Evolutionary conservation across 495 filamentous ascomycete species (phyloP).

Genomic region (Penicillium taxi): DNA sequence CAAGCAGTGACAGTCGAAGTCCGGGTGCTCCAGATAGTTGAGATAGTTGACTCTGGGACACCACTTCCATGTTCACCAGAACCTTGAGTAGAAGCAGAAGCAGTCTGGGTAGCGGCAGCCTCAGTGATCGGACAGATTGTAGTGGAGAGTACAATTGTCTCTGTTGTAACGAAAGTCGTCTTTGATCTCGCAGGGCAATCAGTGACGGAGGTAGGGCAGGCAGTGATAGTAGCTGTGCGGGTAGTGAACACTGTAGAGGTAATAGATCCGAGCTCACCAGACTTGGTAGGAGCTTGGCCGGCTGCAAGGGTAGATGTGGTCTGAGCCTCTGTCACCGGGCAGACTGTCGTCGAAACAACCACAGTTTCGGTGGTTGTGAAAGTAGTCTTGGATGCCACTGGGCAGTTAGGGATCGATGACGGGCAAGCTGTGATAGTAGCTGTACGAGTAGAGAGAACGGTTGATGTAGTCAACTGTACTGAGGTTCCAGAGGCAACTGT

Average conservation of each 20-base stretch:
- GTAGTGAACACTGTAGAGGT: constrained; percentile 1
- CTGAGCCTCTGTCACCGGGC: constrained; percentile 3
- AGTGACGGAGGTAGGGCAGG: constrained; percentile 1
- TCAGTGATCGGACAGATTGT: background rate
- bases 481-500: no score
- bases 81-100: background rate
- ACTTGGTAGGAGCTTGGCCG: background rate
- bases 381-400: constrained; percentile 5
- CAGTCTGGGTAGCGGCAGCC: constrained; percentile 1
- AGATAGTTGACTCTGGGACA: constrained; percentile 2
- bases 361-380: constrained; percentile 12
- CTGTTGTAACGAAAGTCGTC: background rate
- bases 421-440: constrained; percentile 16
- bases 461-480: constrained; percentile 10
- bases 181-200: constrained; percentile 1
- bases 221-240: constrained; percentile 2
- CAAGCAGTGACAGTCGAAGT: constrained; percentile 4
- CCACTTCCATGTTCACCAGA: background rate
- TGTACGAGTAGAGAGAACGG: constrained; percentile 10
- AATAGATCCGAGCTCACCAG: background rate
- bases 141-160: background rate
- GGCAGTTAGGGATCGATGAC: constrained; percentile 10
- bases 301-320: background rate
- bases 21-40: constrained; percentile 3
- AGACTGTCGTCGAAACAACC: constrained; percentile 12